phyloP scores from a whole-genome alignment of 192 early-diverging fungal genomes.

The Coemansia interrupta region DNA sequence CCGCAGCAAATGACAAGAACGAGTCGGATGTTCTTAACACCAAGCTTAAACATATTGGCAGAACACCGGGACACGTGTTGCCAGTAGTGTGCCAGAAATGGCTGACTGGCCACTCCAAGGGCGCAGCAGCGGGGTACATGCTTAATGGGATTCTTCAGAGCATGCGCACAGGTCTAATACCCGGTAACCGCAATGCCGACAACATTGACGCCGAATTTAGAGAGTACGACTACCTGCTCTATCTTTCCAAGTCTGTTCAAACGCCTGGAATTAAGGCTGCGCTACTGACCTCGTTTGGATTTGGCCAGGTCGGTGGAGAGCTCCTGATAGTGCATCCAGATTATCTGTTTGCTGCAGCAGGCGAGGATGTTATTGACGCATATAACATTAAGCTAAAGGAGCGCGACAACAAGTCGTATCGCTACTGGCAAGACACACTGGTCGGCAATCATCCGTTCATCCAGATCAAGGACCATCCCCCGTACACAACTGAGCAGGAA shows the following conservation, averaged over 20 bases:
- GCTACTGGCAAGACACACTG: constrained; percentile 40
- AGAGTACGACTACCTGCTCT: constrained; percentile 76
- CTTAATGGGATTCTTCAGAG: constrained; percentile 84
- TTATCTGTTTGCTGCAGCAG: constrained; percentile 55
- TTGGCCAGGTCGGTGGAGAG: constrained; percentile 70
- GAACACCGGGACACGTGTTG: constrained; percentile 76
- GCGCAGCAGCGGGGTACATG: constrained; percentile 91
- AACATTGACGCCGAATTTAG: constrained; percentile 57
- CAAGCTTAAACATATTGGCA: constrained; percentile 82
- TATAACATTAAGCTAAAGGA: constrained; percentile 19
- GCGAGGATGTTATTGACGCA: constrained; percentile 7
- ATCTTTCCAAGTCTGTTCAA: constrained; percentile 67
- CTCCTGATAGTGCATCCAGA: constrained; percentile 65
- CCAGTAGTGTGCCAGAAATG: constrained; percentile 88
- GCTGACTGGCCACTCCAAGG: constrained; percentile 89
- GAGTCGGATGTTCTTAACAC: constrained; percentile 84
- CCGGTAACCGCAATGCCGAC: constrained; percentile 82
- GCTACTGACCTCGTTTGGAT: constrained; percentile 69
- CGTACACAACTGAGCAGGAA: constrained; percentile 28
- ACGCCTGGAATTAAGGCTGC: constrained; percentile 67
- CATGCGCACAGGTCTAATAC: constrained; percentile 79
- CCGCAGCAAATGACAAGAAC: constrained; percentile 93
- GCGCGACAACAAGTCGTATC: constrained; percentile 9
- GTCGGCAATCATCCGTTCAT: constrained; percentile 40
- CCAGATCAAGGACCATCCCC: constrained; percentile 24